Conservation (phyloP, 805 yeast genomes). For the Candida pseudoglaebosa region DNA sequence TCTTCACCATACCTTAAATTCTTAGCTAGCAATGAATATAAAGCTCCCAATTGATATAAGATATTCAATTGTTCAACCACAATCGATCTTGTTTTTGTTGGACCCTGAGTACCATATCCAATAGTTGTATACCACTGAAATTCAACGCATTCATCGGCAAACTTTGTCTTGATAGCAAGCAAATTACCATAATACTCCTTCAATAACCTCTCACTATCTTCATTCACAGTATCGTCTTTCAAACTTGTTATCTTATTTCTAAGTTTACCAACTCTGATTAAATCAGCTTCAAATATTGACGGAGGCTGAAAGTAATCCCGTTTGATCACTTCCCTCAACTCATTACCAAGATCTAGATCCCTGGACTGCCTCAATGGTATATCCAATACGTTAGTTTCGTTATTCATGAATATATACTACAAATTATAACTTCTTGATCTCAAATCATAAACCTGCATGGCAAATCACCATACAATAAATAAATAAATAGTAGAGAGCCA, state of each 20-base stretch:
- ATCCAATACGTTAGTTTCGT: conserved; percentile 39
- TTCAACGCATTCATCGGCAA: conserved; percentile 57
- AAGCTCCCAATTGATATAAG: conserved; percentile 64
- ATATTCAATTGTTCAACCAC: conserved; percentile 59
- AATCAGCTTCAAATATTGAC: conserved; percentile 27
- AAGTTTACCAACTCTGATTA: conserved; percentile 33
- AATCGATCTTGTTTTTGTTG: conserved; percentile 45
- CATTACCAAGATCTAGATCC: conserved; percentile 35
- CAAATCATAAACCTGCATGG: too few species aligned
- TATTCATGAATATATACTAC: conserved; percentile 4
- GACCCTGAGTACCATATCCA: conserved; percentile 50
- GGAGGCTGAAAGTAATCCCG: conserved; percentile 42
- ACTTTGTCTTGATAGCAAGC: conserved; percentile 44
- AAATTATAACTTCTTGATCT: too few species aligned
- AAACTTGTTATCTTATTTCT: conserved; percentile 40
- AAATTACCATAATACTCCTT: conserved; percentile 48
- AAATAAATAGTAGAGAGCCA: too few species aligned
- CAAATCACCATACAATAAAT: too few species aligned
- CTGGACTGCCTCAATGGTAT: conserved; percentile 50
- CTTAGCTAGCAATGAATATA: conserved; percentile 56
- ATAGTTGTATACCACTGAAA: conserved; percentile 75
- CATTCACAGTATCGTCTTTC: conserved; percentile 20
- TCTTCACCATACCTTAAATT: conserved; percentile 43
- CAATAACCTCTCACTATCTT: conserved; percentile 33
- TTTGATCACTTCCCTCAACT: conserved; percentile 42